These are phyloP conservation scores for Colletotrichum truncatum DNA, from an alignment of 2,329 filamentous ascomycete genomes.

Conservation along the genomic window DNA sequence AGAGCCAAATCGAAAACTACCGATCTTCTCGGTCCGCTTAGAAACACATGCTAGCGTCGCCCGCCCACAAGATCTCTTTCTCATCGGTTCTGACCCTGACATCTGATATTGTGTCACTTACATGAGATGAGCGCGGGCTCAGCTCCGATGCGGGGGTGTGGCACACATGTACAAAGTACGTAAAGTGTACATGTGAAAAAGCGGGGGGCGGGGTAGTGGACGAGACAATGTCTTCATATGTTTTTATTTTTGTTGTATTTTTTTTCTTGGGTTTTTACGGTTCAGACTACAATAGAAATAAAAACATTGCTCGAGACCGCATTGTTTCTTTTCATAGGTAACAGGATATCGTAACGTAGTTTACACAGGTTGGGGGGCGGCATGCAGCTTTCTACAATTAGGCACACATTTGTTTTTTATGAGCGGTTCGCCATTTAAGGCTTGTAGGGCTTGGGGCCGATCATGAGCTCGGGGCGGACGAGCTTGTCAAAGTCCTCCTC, in stretches of 20 bases:
- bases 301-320: constrained; percentile 23
- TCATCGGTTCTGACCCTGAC: not conserved
- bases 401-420: not conserved
- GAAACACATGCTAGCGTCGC: too few relatives aligned
- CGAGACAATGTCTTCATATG: not conserved
- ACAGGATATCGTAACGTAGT: constrained; percentile 29
- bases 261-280: not conserved
- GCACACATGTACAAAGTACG: not conserved
- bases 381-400: not conserved
- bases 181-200: constrained; percentile 6
- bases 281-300: constrained; percentile 11
- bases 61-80: not conserved
- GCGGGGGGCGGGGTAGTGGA: not conserved
- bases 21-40: too few relatives aligned
- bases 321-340: constrained; percentile 22
- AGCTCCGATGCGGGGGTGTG: constrained; percentile 8
- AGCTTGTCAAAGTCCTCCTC: constrained; percentile 90
- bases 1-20: too few relatives aligned
- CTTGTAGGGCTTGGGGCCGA: constrained; percentile 78
- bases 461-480: constrained; percentile 94
- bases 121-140: not conserved
- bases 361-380: constrained; percentile 8
- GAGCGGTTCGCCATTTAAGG: constrained; percentile 38
- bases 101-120: not conserved
- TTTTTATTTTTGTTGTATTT: not conserved